A percentile compares a stretch with the other conserved stretches of the same genome.
Evolutionary conservation across 306 rosid genomes (phyloP).

Genomic region (apple (Malus domestica)): DNA sequence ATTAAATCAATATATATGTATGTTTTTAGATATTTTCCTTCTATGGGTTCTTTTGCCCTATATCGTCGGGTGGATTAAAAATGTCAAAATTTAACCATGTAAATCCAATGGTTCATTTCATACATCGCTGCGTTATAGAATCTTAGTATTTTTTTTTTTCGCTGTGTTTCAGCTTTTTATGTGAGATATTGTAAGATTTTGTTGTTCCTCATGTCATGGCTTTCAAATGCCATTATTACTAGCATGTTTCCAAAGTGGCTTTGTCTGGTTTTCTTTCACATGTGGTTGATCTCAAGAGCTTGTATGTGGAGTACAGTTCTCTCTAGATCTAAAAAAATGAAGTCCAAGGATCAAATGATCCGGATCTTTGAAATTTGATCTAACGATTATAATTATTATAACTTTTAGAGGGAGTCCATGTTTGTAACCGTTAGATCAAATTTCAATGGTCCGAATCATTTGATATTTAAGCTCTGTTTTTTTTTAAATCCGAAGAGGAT

Average conservation of each 20-base stretch:
- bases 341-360: no score
- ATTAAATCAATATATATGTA: constrained; percentile 15
- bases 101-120: no score
- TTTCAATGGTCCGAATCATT: no score
- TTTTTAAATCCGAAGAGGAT: no score
- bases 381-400: no score
- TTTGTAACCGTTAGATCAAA: no score
- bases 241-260: constrained; percentile 37
- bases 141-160: no score
- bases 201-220: constrained; percentile 9
- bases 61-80: no score
- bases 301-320: not conserved
- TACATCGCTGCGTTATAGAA: not conserved
- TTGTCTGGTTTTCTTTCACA: constrained; percentile 11
- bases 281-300: constrained; percentile 10
- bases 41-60: not conserved
- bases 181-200: constrained; percentile 24
- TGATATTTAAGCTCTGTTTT: no score
- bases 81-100: not conserved
- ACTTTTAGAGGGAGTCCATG: accelerated
- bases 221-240: constrained; percentile 31
- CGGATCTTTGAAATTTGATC: no score
- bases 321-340: no score
- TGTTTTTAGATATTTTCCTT: constrained; percentile 12
- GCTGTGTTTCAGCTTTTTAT: not conserved